Evolutionary conservation across 2,329 filamentous ascomycete species (phyloP), one percentile per base, ranked within the genome.

Genomic region (Aspergillus thermomutatus): DNA sequence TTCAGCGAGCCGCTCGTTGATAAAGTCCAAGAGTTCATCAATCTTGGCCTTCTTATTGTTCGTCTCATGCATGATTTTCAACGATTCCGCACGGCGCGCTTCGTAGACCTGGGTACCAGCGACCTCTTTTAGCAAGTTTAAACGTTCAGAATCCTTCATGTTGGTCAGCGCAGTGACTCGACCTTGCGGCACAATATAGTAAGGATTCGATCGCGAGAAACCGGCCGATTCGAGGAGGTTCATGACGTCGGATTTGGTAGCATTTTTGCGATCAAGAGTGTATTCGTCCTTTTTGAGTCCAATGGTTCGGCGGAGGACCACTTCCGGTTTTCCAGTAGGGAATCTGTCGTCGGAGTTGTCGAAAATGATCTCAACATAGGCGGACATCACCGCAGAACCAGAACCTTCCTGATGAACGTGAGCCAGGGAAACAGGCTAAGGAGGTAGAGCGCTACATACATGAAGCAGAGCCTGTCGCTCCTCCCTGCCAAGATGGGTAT

Each of bases 351-450:
- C 93, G 67, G 85, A 90, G 72, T 99, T 99, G 82, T 99, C 94
- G 75, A 99, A 99, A 64, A 97, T 96, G 68, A 99, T 91, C 77
- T 99, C 94, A 58, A 99, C 95, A 68, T 97, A 99, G n/a, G 94
- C 95, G 49, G 92, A 96, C 91, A 97, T 96, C 68, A 99, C 93
- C 17, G 94, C 94, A 3, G 93, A 96, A 37, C 94, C 95, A 3
- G 94, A 96, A 43, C 95, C 95, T 81, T 99, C 95, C 80, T 83
- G 64, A 52, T 59, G 50, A 28, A 26, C 55, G 67, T 79, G 54
- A 77, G 68, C 55, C 48, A 62, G 27, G 34, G 4, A 51, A 25
- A 4, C 5, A 51, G 23, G 14, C 28, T 48, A 37, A 28, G 17
- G 6, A 6, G 34, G 14, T 7, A 28, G 21, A 47, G n/a, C 1